Conservation (phyloP, 2,329 filamentous ascomycete species). For the Aureobasidium subglaciale region DNA sequence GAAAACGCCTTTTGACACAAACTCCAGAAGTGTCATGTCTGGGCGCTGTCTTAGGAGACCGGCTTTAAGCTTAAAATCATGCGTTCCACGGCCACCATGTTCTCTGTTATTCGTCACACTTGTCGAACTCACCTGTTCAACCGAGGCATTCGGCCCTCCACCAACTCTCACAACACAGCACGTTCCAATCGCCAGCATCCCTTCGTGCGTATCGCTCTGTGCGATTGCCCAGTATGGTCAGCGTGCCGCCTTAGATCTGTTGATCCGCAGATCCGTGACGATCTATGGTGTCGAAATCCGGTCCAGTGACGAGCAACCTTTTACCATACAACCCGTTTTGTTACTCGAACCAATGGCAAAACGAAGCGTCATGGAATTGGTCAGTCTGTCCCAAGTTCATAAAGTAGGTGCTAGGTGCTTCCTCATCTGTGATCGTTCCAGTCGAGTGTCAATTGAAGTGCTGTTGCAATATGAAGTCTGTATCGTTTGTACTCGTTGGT, state of each 20-base stretch:
- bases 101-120: neutral
- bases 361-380: neutral
- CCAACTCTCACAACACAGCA: neutral
- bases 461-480: neutral
- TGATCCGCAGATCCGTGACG: constrained; percentile 7
- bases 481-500: neutral
- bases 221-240: neutral
- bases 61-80: constrained; percentile 3
- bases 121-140: neutral
- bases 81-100: neutral
- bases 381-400: neutral
- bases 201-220: neutral
- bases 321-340: neutral
- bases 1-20: neutral
- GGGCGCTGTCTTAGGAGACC: neutral
- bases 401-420: constrained; percentile 1
- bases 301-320: neutral
- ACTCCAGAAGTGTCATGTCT: neutral
- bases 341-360: neutral
- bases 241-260: neutral
- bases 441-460: neutral
- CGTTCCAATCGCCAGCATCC: neutral
- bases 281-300: neutral
- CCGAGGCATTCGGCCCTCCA: neutral
- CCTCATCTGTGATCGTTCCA: neutral